A percentile compares a stretch with the other conserved stretches of the same genome.
Evolutionary conservation across 1,284 basidiomycete species (phyloP).

Genomic region (Polyporus tsugae): DNA sequence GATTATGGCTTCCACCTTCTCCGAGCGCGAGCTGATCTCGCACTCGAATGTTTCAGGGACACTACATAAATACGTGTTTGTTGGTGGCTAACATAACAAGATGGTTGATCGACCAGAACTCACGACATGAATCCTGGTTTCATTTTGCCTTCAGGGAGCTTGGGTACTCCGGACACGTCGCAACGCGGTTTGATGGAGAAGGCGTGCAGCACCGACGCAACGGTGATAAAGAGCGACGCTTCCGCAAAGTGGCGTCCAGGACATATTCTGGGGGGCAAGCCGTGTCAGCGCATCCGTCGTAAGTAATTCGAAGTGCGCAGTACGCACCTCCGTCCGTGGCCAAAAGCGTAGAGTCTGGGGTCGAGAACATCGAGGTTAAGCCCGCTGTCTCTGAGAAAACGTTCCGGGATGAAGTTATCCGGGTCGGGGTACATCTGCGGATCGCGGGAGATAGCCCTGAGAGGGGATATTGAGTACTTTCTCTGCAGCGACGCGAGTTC

Average conservation of each 20-base stretch:
- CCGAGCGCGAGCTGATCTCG: constrained; percentile 3
- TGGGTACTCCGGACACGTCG: background rate
- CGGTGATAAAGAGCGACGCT: constrained; percentile 5
- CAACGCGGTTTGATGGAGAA: constrained; percentile 3
- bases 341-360: constrained; percentile 30
- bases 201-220: constrained; percentile 6
- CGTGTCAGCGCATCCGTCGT: background rate
- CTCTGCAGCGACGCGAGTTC: background rate
- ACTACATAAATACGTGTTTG: background rate
- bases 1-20: background rate
- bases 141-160: constrained; percentile 9
- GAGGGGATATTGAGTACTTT: background rate
- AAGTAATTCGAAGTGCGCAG: background rate
- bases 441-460: constrained; percentile 17
- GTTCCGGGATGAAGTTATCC: background rate
- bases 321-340: constrained; percentile 20
- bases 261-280: constrained; percentile 4
- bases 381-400: constrained; percentile 23
- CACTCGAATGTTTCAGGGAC: constrained; percentile 1
- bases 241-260: constrained; percentile 15
- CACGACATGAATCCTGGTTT: background rate
- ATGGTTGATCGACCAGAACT: background rate
- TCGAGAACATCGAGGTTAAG: constrained; percentile 4
- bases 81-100: background rate
- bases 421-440: constrained; percentile 22